Conservation (phyloP, 768 basidiomycete species). For the Lyophyllum atratum region DNA sequence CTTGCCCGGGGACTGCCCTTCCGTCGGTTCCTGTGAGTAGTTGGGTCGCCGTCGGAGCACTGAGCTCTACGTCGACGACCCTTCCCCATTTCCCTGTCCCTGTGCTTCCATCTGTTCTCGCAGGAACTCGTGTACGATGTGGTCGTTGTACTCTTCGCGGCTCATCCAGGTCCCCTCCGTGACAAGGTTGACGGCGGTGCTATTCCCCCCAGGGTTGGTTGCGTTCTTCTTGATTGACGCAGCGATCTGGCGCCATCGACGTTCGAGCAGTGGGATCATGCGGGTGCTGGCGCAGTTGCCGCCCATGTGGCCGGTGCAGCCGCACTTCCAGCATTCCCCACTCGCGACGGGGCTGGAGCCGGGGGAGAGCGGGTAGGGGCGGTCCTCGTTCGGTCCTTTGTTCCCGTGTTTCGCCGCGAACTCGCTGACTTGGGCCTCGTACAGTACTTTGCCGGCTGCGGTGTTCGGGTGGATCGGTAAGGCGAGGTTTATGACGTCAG, state of each 20-base stretch:
- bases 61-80: neutral
- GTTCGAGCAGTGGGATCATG: slow-evolving; percentile 10
- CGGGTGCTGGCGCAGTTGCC: slow-evolving; percentile 9
- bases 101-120: neutral
- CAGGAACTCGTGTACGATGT: neutral
- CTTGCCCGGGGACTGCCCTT: neutral
- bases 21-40: neutral
- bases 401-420: neutral
- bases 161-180: neutral
- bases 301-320: slow-evolving; percentile 1
- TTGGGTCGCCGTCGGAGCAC: neutral
- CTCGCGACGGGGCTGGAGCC: slow-evolving; percentile 20
- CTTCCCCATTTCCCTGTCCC: neutral
- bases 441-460: neutral
- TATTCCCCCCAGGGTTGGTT: neutral
- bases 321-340: slow-evolving; percentile 20
- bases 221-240: neutral
- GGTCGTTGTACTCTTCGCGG: neutral
- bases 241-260: slow-evolving; percentile 13
- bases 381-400: neutral
- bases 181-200: neutral
- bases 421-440: neutral
- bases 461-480: slow-evolving; percentile 3
- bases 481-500: neutral
- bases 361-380: slow-evolving; percentile 23